A percentile compares a stretch with the other conserved stretches of the same genome.
Conservation (phyloP, 352 stramenopile species). For the Globisporangium middletonii region DNA sequence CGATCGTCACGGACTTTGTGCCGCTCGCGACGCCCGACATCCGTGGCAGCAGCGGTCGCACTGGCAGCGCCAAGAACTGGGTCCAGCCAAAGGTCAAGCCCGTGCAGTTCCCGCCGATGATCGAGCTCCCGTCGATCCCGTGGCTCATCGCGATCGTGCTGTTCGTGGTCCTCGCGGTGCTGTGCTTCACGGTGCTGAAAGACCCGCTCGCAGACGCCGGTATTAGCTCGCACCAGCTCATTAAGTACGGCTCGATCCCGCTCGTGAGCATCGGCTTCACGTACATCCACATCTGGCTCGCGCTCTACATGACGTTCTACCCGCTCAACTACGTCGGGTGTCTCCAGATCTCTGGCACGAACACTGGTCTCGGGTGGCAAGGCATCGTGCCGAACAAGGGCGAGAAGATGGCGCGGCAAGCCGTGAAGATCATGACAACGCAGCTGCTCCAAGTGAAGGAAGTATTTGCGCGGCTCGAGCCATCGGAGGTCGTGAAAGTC, state of each 20-base stretch:
- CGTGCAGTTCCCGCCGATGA: conserved; percentile 78
- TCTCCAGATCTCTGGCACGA: conserved; percentile 78
- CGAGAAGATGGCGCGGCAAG: conserved; percentile 95
- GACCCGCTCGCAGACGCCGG: conserved; percentile 38
- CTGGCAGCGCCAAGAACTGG: conserved; percentile 1
- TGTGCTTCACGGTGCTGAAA: conserved; percentile 79
- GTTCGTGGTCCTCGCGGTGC: conserved; percentile 40
- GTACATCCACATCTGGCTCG: conserved; percentile 95
- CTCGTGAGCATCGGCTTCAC: conserved; percentile 88
- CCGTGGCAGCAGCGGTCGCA: conserved; percentile 14
- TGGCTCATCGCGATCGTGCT: conserved; percentile 42
- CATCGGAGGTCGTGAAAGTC: conserved; percentile 85
- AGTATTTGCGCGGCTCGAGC: conserved; percentile 90
- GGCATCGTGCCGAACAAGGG: conserved; percentile 96
- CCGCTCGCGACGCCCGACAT: conserved; percentile 21
- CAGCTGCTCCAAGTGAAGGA: conserved; percentile 92
- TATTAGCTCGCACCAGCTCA: conserved; percentile 54
- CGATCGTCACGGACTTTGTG: conserved; percentile 81
- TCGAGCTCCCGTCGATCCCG: conserved; percentile 66
- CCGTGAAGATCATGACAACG: conserved; percentile 91
- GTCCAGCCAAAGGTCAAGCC: conserved; percentile 26
- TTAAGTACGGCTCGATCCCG: conserved; percentile 82
- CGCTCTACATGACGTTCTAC: conserved; percentile 98
- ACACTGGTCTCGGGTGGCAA: conserved; percentile 95
- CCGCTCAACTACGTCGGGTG: conserved; percentile 92